A percentile compares a stretch with the other conserved stretches of the same genome.
phyloP scores from a whole-genome alignment of 1,284 basidiomycete species.

The Bondarzewia mesenterica region DNA sequence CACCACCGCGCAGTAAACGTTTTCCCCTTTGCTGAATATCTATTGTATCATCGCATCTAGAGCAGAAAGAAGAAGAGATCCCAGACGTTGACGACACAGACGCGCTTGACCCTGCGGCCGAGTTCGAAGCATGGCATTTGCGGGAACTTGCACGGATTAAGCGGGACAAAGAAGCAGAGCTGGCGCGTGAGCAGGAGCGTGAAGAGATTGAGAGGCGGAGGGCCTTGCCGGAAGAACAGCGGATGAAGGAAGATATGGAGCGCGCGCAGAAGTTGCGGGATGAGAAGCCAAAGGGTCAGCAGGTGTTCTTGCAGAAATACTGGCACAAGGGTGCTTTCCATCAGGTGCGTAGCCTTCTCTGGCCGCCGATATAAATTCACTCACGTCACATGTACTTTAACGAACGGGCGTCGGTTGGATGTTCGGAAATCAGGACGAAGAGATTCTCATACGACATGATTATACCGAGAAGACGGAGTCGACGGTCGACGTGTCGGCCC shows the following conservation, averaged over 20 bases:
- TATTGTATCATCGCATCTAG: constrained; percentile 30
- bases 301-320: constrained; percentile 95
- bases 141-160: constrained; percentile 89
- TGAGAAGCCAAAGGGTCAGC: constrained; percentile 81
- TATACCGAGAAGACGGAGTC: constrained; percentile 85
- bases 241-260: constrained; percentile 86
- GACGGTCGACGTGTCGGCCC: constrained; percentile 74
- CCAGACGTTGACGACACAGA: constrained; percentile 95
- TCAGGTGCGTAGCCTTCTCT: constrained; percentile 45
- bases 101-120: constrained; percentile 80
- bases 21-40: not conserved
- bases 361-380: not conserved
- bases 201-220: constrained; percentile 88
- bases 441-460: constrained; percentile 80
- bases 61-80: constrained; percentile 76
- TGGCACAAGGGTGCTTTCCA: constrained; percentile 99
- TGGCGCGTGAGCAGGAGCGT: constrained; percentile 71
- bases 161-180: constrained; percentile 81
- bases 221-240: constrained; percentile 87
- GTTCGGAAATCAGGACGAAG: constrained; percentile 58
- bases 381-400: not conserved
- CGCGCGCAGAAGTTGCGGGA: constrained; percentile 73
- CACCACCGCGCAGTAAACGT: too few species aligned
- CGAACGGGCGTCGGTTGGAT: too few species aligned
- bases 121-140: constrained; percentile 95